Evolutionary conservation across 148 eudicot species (phyloP), one percentile per base, ranked within the genome.

Genomic region (Camellia lanceoleosa): DNA sequence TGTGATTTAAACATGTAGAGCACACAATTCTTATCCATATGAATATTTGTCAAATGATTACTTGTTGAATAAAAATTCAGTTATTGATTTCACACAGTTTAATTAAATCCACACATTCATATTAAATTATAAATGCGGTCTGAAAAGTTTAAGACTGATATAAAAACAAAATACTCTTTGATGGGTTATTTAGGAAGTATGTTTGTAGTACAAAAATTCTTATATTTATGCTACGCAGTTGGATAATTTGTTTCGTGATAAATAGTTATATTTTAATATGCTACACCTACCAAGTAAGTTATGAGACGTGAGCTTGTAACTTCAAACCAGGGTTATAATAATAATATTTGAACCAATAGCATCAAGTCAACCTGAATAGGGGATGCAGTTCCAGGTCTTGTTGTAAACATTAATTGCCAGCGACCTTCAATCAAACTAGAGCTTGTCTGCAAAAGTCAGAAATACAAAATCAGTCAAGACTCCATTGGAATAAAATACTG

Each of bases 301-400:
- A 69, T 19, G 46, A 44, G 54, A n/a, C 6, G 11, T 0, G 74
- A 70, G 56, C 62, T 54, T 5, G 62, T 23, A 73, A 73, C 76
- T 47, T 54, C 81, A 23, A 54, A 73, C 23, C 75, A 49, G 3
- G 58, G 19, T 51, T 30, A 30, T 30, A 30, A 20, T 1, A 51
- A 47, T 7, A 74, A 64, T 18, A 16, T 15, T 13, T 47, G 16
- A 77, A 23, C 30, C 30, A 49, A 76, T 5, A 3, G 43, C 0
- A 61, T 30, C 5, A 65, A 68, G 49, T 66, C 54, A 79, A 96
- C 99, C 95, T 96, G 99, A 84, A 96, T 96, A 2, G 93, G 98
- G 51, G 99, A 96, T 60, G 99, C 95, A 74, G 94, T 88, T 87
- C 92, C 90, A 51, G 99, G 99, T 84, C 99, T 90, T 71, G 99